phyloP scores from a whole-genome alignment of 2,329 filamentous ascomycete genomes.

The Trichophyton equinum region DNA sequence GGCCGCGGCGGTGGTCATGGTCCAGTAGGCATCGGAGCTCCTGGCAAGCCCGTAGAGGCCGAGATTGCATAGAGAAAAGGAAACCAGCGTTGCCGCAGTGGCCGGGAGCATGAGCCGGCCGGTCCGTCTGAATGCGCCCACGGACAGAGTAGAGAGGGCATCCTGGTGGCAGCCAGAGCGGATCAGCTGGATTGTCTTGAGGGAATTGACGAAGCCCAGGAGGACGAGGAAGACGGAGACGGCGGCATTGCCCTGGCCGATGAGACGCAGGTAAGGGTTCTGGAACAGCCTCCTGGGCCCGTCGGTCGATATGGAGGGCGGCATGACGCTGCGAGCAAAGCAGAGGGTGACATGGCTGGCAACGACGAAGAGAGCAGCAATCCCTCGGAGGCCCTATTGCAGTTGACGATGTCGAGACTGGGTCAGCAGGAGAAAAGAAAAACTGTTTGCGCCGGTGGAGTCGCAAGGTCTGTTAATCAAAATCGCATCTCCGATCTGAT shows the following conservation, averaged over 20 bases:
- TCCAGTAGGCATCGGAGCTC: conserved; percentile 48
- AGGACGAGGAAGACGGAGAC: conserved; percentile 56
- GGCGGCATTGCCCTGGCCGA: conserved; percentile 50
- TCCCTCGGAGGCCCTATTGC: conserved; percentile 42
- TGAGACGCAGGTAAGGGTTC: conserved; percentile 46
- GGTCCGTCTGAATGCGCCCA: conserved; percentile 46
- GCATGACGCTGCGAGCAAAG: conserved; percentile 41
- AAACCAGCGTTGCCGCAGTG: conserved; percentile 41
- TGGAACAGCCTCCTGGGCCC: conserved; percentile 42
- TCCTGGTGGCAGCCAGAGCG: conserved; percentile 42
- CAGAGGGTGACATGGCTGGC: conserved; percentile 42
- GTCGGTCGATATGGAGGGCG: conserved; percentile 35
- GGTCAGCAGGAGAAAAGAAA: background rate
- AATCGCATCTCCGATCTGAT: background rate
- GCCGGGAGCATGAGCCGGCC: conserved; percentile 48
- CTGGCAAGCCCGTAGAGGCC: conserved; percentile 46
- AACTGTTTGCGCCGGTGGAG: background rate
- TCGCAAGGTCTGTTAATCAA: background rate
- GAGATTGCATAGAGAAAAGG: conserved; percentile 44
- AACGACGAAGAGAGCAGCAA: conserved; percentile 45
- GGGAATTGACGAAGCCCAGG: conserved; percentile 51
- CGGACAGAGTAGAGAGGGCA: conserved; percentile 43
- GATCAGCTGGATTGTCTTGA: conserved; percentile 47
- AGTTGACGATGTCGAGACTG: background rate
- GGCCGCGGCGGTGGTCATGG: conserved; percentile 39